Percentiles rank a stretch among this genome's conserved stretches.
Conservation (phyloP, 768 basidiomycete species). For the Pleurotus platypus region DNA sequence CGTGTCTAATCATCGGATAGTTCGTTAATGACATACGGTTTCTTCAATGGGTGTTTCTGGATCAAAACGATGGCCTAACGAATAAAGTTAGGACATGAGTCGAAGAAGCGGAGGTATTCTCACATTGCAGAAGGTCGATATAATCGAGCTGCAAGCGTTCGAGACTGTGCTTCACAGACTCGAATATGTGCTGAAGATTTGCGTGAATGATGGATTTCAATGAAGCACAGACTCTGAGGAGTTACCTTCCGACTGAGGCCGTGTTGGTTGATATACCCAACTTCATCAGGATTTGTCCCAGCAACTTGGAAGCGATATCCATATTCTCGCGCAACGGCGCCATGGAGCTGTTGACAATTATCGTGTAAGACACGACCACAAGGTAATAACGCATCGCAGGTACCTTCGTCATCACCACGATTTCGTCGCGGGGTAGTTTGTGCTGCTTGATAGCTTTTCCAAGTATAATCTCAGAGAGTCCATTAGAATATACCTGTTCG, state of each 20-base stretch:
- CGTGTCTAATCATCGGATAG: neutral
- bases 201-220: slow-evolving; percentile 14
- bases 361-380: neutral
- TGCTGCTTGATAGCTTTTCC: slow-evolving; percentile 70
- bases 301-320: slow-evolving; percentile 8
- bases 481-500: slow-evolving; percentile 59
- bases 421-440: slow-evolving; percentile 66
- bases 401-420: slow-evolving; percentile 79
- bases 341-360: slow-evolving; percentile 29
- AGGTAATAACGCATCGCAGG: neutral
- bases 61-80: slow-evolving; percentile 33
- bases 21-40: slow-evolving; percentile 14
- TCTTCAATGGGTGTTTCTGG: slow-evolving; percentile 37
- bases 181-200: slow-evolving; percentile 47
- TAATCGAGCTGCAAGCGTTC: slow-evolving; percentile 56
- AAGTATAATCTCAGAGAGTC: slow-evolving; percentile 60
- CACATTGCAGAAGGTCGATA: slow-evolving; percentile 56
- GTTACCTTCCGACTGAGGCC: slow-evolving; percentile 37
- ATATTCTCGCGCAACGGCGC: slow-evolving; percentile 23
- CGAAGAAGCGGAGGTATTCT: slow-evolving; percentile 1
- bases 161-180: slow-evolving; percentile 41
- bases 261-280: slow-evolving; percentile 47
- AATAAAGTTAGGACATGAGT: neutral
- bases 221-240: neutral
- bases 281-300: slow-evolving; percentile 23